Evolutionary conservation across 768 basidiomycete genomes (phyloP), one percentile per base, ranked within the genome.

Genomic region (Neoboletus brunneissimus): DNA sequence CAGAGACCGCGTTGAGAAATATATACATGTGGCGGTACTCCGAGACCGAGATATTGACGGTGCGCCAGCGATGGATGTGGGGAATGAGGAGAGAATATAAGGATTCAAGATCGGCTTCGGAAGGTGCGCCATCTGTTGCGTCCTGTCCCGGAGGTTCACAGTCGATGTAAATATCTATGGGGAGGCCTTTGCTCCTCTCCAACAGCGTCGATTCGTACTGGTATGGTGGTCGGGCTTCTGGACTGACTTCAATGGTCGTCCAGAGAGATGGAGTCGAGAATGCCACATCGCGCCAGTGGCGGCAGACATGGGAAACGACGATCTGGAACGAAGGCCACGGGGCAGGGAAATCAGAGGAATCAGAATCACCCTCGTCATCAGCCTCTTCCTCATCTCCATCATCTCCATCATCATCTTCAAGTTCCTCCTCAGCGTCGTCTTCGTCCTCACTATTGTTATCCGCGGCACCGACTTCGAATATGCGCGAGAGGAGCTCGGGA

Each of bases 221-320:
- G 52, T 79, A 78, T 2, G 79, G 78, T 4, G 75, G 70, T 25
- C 68, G 74, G 37, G 72, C 69, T 5, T 58, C 41, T 5, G 47
- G 42, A 22, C 23, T 15, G 20, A 70, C 51, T 1, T 8, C 10
- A 42, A 88, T 72, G 31, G 56, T 68, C 12, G 80, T 80, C 86
- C 86, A 88, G 18, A 88, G 75, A 10, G 73, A 71, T 0, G 84
- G 81, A 0, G 80, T 80, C 31, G 77, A 77, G 29, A 87, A 53
- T 4, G 84, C 79, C 2, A 78, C 60, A 35, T 70, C 71, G 47
- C 85, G 81, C 86, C 86, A 87, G 54, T 78, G 81, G 25, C 63
- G 71, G 67, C 85, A 87, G 11, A 86, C 79, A 61, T 85, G 85
- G 18, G 85, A 85, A 15, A 79, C 82, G 60, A 84, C 72, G 29